Conservation (phyloP, 768 basidiomycete species). For the Daedalea quercina region DNA sequence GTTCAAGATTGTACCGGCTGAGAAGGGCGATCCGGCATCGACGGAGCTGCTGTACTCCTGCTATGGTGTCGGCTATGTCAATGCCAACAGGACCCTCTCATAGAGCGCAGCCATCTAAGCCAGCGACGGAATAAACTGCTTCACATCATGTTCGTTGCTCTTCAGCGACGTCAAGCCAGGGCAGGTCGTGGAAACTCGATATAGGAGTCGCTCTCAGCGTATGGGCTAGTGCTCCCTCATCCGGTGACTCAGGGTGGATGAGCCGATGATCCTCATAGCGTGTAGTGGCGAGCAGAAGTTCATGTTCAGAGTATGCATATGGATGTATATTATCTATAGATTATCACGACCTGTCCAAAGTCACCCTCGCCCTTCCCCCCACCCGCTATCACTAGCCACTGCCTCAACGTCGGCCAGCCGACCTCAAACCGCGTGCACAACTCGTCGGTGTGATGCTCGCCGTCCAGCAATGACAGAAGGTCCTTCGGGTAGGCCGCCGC, state of each 20-base stretch:
- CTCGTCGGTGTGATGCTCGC: conserved; percentile 91
- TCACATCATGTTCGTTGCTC: neutral
- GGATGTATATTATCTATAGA: conserved; percentile 46
- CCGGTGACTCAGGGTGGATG: too few relatives aligned
- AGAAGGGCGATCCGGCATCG: conserved; percentile 42
- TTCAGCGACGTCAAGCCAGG: too few relatives aligned
- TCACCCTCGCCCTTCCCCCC: conserved; percentile 53
- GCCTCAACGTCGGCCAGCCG: conserved; percentile 76
- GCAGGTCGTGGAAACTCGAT: too few relatives aligned
- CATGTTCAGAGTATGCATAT: too few relatives aligned
- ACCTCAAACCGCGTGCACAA: conserved; percentile 76
- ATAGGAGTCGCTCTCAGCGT: too few relatives aligned
- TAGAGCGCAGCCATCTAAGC: conserved; percentile 22
- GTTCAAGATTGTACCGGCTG: conserved; percentile 79
- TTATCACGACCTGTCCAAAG: conserved; percentile 69
- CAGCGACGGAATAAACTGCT: too few relatives aligned
- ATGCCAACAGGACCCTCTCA: conserved; percentile 74
- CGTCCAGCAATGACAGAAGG: conserved; percentile 63
- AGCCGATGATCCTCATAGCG: too few relatives aligned
- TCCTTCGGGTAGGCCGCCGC: conserved; percentile 44
- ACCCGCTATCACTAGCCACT: conserved; percentile 59
- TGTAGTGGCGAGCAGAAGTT: too few relatives aligned
- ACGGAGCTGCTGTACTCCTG: conserved; percentile 78
- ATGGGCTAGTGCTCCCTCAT: too few relatives aligned
- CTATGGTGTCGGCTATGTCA: conserved; percentile 88